These are phyloP conservation scores for Pseudogymnoascus sp. DNA, from an alignment of 2,329 filamentous ascomycete genomes.

Conservation along the genomic window DNA sequence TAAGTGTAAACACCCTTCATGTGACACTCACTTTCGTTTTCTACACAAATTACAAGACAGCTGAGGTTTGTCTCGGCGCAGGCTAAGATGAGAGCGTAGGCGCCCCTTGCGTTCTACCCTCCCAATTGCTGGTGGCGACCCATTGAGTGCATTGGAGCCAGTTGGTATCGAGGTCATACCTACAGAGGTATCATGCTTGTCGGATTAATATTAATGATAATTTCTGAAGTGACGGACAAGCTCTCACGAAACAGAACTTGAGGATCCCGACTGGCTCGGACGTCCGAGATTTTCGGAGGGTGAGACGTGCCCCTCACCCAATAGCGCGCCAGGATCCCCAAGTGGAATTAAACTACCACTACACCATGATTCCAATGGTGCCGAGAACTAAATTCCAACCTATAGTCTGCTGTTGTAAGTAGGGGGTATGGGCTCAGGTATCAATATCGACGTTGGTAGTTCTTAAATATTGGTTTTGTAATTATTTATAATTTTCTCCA, in stretches of 20 bases:
- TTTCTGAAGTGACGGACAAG: not conserved
- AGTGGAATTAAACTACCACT: not conserved
- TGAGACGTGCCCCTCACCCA: not conserved
- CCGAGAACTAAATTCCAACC: not conserved
- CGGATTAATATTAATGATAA: not conserved
- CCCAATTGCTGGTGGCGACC: not conserved
- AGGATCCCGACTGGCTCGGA: not conserved
- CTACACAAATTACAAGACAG: constrained; percentile 26
- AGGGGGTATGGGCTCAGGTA: not conserved
- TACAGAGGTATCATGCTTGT: not conserved
- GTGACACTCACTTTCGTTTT: constrained; percentile 26
- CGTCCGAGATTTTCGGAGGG: constrained; percentile 3
- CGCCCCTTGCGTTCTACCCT: constrained; percentile 9
- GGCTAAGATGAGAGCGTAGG: constrained; percentile 21
- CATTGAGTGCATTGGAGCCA: not conserved
- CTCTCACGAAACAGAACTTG: not conserved
- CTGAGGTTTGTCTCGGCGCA: constrained; percentile 27
- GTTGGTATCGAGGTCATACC: not conserved
- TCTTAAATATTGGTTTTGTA: too few relatives aligned
- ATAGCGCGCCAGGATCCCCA: not conserved
- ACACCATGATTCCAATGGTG: not conserved
- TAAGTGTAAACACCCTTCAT: constrained; percentile 18
- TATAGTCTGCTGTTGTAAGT: not conserved
- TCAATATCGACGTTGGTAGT: too few relatives aligned
- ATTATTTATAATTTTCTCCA: too few relatives aligned